A percentile compares a stretch with the other conserved stretches of the same genome.
These are phyloP conservation scores for Candida ulmi DNA, from an alignment of 805 yeast species.

Conservation along the genomic window DNA sequence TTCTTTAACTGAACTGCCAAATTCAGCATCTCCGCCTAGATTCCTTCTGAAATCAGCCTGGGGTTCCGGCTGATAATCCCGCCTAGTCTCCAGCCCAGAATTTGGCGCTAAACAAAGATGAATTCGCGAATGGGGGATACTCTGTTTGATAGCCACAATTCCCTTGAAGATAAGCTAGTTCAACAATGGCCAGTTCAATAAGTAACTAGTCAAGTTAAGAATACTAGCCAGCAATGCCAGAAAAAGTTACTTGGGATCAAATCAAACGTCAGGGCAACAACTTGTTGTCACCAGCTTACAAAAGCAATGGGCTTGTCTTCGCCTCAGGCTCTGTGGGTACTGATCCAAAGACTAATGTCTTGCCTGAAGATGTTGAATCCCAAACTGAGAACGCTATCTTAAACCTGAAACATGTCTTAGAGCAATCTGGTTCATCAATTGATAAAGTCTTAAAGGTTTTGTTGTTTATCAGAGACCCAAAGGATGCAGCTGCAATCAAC, in stretches of 20 bases:
- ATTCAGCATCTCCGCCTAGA: no score
- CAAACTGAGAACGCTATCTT: slow-evolving; percentile 41
- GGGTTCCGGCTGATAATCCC: no score
- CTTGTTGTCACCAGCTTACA: slow-evolving; percentile 36
- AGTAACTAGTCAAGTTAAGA: no score
- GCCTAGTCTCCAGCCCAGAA: no score
- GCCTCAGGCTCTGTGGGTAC: slow-evolving; percentile 45
- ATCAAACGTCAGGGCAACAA: slow-evolving; percentile 24
- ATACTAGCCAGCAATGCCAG: slow-evolving; percentile 19
- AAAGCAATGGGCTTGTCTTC: slow-evolving; percentile 37
- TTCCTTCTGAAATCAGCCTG: no score
- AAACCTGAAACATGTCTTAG: slow-evolving; percentile 36
- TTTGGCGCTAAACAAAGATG: no score
- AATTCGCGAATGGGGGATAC: no score
- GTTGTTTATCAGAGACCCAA: slow-evolving; percentile 39
- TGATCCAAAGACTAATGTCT: slow-evolving; percentile 33
- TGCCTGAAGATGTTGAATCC: slow-evolving; percentile 36
- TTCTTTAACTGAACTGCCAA: no score
- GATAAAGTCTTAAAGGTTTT: slow-evolving; percentile 45
- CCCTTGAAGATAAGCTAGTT: no score
- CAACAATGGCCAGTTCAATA: no score
- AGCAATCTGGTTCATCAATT: slow-evolving; percentile 39
- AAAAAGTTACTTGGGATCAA: slow-evolving; percentile 31
- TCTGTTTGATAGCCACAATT: no score
- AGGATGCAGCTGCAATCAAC: slow-evolving; percentile 38